Evolutionary conservation across 164 flowering plant genomes (phyloP).

Genomic region (Litsea cubeba): DNA sequence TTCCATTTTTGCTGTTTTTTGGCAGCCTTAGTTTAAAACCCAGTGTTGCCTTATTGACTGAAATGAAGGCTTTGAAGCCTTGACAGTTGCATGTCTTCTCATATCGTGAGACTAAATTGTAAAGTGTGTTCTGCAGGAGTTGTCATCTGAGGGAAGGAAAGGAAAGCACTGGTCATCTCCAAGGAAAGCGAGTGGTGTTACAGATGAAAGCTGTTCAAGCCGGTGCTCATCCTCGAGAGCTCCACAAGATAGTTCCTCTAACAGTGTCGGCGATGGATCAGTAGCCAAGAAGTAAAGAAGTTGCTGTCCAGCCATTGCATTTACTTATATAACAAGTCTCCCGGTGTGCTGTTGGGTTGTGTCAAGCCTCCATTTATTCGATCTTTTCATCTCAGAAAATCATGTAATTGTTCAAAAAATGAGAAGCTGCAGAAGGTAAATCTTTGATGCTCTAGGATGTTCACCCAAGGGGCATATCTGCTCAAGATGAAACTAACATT

Average conservation of each 20-base stretch:
- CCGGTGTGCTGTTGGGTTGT: neutral
- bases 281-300: constrained; percentile 20
- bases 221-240: constrained; percentile 57
- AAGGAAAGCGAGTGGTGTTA: constrained; percentile 28
- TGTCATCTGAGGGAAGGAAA: constrained; percentile 37
- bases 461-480: neutral
- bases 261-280: constrained; percentile 47
- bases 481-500: neutral
- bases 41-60: neutral
- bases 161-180: constrained; percentile 30
- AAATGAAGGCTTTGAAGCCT: neutral
- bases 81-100: neutral
- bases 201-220: constrained; percentile 53
- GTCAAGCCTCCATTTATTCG: neutral
- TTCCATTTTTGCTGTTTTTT: too few relatives aligned
- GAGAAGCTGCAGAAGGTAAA: neutral
- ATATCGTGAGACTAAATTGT: neutral
- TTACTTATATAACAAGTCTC: neutral
- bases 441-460: neutral
- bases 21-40: neutral
- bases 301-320: neutral
- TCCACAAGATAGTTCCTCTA: constrained; percentile 54
- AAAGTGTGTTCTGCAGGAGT: constrained; percentile 33
- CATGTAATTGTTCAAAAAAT: neutral
- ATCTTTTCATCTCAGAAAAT: neutral